phyloP scores from a whole-genome alignment of 768 basidiomycete genomes.

The Termitomyces eurrhizus region DNA sequence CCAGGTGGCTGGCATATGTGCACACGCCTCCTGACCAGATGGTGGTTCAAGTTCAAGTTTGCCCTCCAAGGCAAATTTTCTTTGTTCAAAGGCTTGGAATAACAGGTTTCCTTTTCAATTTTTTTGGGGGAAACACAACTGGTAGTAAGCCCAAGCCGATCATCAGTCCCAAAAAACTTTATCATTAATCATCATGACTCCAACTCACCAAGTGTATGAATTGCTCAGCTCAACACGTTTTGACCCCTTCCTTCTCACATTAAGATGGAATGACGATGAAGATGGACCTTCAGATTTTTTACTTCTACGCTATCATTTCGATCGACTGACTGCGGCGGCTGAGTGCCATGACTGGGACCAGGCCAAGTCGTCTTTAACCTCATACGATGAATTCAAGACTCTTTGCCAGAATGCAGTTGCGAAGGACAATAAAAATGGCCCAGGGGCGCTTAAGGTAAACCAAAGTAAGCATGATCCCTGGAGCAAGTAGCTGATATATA shows the following conservation, averaged over 20 bases:
- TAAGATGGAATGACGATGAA: conserved; percentile 55
- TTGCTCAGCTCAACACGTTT: conserved; percentile 58
- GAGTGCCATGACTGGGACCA: conserved; percentile 47
- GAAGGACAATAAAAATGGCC: conserved; percentile 15
- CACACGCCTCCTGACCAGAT: too few relatives aligned
- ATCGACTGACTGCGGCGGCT: conserved; percentile 54
- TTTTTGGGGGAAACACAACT: too few relatives aligned
- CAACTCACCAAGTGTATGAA: conserved; percentile 18
- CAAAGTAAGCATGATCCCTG: not conserved
- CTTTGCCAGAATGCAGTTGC: conserved; percentile 45
- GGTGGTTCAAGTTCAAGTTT: too few relatives aligned
- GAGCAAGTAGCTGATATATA: conserved; percentile 6
- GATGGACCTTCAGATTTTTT: conserved; percentile 56
- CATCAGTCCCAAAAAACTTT: too few relatives aligned
- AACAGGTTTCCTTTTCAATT: too few relatives aligned
- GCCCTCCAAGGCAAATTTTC: too few relatives aligned
- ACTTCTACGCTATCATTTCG: conserved; percentile 56
- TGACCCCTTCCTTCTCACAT: conserved; percentile 43
- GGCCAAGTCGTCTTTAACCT: conserved; percentile 29
- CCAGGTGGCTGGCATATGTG: too few relatives aligned
- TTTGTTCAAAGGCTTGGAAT: too few relatives aligned
- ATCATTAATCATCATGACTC: conserved; percentile 2
- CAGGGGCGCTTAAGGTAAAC: conserved; percentile 29
- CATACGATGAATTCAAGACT: conserved; percentile 32
- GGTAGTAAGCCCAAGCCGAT: too few relatives aligned